Base-by-base conservation (phyloP, 1,284 basidiomycete genomes). In the Volvariella surrecta region DNA sequence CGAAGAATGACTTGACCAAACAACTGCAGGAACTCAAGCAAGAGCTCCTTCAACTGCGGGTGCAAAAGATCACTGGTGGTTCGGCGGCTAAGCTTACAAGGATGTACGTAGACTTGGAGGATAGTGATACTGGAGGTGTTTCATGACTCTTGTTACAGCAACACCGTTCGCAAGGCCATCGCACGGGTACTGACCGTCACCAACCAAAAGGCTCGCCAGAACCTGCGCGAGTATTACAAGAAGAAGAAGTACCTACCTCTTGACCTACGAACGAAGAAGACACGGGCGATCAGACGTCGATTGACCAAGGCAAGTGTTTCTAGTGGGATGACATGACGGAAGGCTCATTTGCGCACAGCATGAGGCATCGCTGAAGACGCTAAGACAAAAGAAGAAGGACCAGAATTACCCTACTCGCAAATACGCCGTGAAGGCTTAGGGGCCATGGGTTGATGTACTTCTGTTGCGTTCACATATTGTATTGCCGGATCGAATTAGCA, bases 191-290 rank as follows among this genome's bases (percentile, higher is more conserved):
- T 98, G 71, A 99, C 96, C 41, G 93, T 99, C 58, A 95, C 89
- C 76, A 98, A 97, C 87, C 86, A 91, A 66, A 99, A 99, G 76
- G 84, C 88, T 61, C 89, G 96, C 58, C 84, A 91, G 73, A 93
- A 95, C 73, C 82, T 98, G 55, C 89, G 91, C 52, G 94, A 98
- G 70, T 91, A 87, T 76, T 98, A 98, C 89, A 95, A 94, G 78
- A 73, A 75, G 67, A 97, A 98, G 85, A 96, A 94, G 67, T 90
- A 90, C 74, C 71, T 89, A 52, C 96, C 96, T 54, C 91, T 99
- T 54, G 96, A 99, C 76, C 87, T 99, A 62, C 92, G 96, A 54
- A 67, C 82, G 56, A 99, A 99, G 89, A 93, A 89, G 84, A 99
- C 96, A 54, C 89, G 96, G 57, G 96, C 96, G 48, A 97, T 99